phyloP scores from a whole-genome alignment of 2,329 filamentous ascomycete species.

The Diaporthe sp. region DNA sequence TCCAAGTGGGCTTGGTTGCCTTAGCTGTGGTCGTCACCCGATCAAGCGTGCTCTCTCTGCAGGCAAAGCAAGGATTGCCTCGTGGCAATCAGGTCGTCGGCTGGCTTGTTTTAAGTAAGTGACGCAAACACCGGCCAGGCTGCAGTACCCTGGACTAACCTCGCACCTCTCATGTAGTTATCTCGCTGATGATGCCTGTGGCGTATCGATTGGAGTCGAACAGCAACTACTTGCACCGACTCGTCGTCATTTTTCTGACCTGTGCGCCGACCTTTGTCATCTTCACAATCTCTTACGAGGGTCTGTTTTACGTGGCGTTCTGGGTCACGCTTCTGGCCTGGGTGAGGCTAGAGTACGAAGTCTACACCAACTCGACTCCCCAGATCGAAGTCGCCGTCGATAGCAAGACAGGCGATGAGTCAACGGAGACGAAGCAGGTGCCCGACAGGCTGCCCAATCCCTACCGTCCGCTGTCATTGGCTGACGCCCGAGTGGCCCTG shows the following conservation, averaged over 20 bases:
- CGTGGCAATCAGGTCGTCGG: slow-evolving; percentile 89
- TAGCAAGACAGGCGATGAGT: slow-evolving; percentile 17
- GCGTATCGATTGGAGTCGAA: slow-evolving; percentile 85
- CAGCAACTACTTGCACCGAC: slow-evolving; percentile 88
- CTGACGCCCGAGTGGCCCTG: slow-evolving; percentile 89
- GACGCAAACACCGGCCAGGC: background rate
- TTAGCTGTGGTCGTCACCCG: slow-evolving; percentile 89
- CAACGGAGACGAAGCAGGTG: slow-evolving; percentile 33
- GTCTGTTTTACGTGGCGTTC: slow-evolving; percentile 94
- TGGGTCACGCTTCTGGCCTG: slow-evolving; percentile 85
- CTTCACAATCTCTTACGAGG: slow-evolving; percentile 96
- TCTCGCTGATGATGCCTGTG: slow-evolving; percentile 84
- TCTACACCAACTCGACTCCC: slow-evolving; percentile 64
- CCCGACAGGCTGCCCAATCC: slow-evolving; percentile 43
- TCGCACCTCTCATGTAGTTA: slow-evolving; percentile 60
- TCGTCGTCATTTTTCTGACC: slow-evolving; percentile 90
- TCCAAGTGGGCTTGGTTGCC: slow-evolving; percentile 83
- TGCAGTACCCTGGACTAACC: slow-evolving; percentile 40
- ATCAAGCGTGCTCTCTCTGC: slow-evolving; percentile 86
- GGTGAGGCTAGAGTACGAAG: slow-evolving; percentile 90
- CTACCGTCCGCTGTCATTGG: slow-evolving; percentile 78
- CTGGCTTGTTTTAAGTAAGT: slow-evolving; percentile 81
- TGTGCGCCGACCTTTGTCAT: slow-evolving; percentile 96
- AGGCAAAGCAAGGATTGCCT: slow-evolving; percentile 87
- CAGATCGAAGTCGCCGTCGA: slow-evolving; percentile 39